Base-by-base conservation (phyloP, 306 rosid species). In the Lotus japonicus region DNA sequence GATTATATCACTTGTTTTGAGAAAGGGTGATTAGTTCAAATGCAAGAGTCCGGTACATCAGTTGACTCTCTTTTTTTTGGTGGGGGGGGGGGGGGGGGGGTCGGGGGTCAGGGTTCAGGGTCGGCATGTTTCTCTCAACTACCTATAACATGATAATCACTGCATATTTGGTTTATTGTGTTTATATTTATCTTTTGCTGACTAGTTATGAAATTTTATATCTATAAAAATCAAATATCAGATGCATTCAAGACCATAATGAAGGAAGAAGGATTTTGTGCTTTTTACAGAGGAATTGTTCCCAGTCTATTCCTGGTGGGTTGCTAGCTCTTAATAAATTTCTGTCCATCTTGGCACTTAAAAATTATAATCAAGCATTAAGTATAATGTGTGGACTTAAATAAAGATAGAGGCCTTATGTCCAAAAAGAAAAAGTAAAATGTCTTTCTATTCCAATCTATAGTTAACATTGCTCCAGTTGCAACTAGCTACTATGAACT, bases 171-270 rank as follows among this genome's bases (percentile, higher is more conserved):
- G 26, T 21, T 21, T 21, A 21, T 21, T 21, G 3, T 21, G 26
- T 21, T 21, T 21, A 21, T 21, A 21, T 21, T 21, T 21, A 21
- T 21, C 26, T 1, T 21, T 21, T 21, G 1, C 26, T 21, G 26
- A 21, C 26, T 3, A 21, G 26, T 21, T 3, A 21, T 21, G 3
- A 21, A 21, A 21, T 21, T 21, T 2, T 42, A 71, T 50, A 28
- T 66, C 70, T 73, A 43, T 33, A 64, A 64, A 52, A 66, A 70
- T 70, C 11, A 44, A 67, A 66, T 84, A 79, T 46, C 96, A 94
- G 99, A 94, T 94, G 97, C 97, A 74, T 84, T 90, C 55, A 85
- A 84, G 84, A 94, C 97, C 77, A 94, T 94, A 73, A 52, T 84
- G 82, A 90, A 87, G 75, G 99, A 90, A 81, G 97, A 78, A 72